A percentile compares a stretch with the other conserved stretches of the same genome.
phyloP scores from a whole-genome alignment of 371 early-diverging fungal genomes.

The Sporodiniella umbellata region DNA sequence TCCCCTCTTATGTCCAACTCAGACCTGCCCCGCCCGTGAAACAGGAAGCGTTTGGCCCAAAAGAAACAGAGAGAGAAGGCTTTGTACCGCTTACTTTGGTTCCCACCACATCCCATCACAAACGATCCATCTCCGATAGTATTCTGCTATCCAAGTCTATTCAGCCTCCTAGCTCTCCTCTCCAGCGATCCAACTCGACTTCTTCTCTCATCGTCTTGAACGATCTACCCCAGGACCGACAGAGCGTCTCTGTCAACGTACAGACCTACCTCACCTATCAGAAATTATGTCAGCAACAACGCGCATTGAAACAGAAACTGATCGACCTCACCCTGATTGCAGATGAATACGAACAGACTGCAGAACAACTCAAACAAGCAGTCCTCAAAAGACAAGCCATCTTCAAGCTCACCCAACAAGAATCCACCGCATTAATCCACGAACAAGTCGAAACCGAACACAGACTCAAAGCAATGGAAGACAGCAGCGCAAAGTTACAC shows the following conservation, averaged over 20 bases:
- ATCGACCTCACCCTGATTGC: conserved; percentile 25
- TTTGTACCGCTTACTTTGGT: background rate
- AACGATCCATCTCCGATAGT: background rate
- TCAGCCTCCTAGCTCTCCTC: background rate
- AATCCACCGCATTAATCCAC: conserved; percentile 22
- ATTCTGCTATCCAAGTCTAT: background rate
- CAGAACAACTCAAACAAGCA: conserved; percentile 23
- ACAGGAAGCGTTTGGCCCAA: background rate
- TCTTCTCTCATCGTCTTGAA: conserved; percentile 2
- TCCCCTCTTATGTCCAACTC: conserved; percentile 19
- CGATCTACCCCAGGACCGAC: conserved; percentile 13
- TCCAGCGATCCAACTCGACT: conserved; percentile 9
- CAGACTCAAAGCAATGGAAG: conserved; percentile 35
- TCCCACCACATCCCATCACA: background rate
- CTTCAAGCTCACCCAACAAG: conserved; percentile 28
- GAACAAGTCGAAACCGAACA: conserved; percentile 32
- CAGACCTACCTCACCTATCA: conserved; percentile 39
- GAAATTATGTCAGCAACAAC: conserved; percentile 32
- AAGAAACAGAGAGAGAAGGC: background rate
- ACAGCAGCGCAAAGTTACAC: conserved; percentile 39
- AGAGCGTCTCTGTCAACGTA: conserved; percentile 27
- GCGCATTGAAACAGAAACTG: conserved; percentile 17
- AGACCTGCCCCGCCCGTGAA: background rate
- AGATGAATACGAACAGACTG: conserved; percentile 26
- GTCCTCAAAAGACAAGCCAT: conserved; percentile 25